Conservation (phyloP, 495 filamentous ascomycete genomes). For the Hyphodiscus hymeniophilus region DNA sequence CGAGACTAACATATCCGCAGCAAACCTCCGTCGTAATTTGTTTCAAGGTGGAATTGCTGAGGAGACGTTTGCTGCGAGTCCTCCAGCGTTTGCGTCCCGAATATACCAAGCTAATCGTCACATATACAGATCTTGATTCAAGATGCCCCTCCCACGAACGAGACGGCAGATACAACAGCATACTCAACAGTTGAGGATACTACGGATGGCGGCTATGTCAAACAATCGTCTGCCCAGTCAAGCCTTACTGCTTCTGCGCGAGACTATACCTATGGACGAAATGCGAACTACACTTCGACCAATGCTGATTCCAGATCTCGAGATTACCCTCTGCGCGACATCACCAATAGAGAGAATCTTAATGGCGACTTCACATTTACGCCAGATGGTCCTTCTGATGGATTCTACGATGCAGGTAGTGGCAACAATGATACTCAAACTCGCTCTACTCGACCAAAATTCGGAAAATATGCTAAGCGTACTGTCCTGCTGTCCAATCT, state of each 20-base stretch:
- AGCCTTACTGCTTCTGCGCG: slow-evolving; percentile 2
- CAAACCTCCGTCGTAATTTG: slow-evolving; percentile 53
- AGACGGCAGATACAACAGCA: slow-evolving; percentile 14
- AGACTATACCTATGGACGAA: slow-evolving; percentile 16
- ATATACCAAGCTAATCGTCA: too few relatives aligned
- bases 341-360: slow-evolving; percentile 9
- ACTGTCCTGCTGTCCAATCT: slow-evolving; percentile 58
- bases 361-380: slow-evolving; percentile 19
- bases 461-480: slow-evolving; percentile 40
- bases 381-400: slow-evolving; percentile 27
- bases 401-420: slow-evolving; percentile 26
- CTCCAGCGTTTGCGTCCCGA: slow-evolving; percentile 2
- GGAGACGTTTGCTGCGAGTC: slow-evolving; percentile 51
- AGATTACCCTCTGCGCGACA: slow-evolving; percentile 12
- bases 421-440: slow-evolving; percentile 32
- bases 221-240: slow-evolving; percentile 4
- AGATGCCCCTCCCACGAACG: slow-evolving; percentile 28
- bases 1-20: slow-evolving; percentile 27
- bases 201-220: slow-evolving; percentile 22
- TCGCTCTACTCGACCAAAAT: slow-evolving; percentile 25
- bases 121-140: slow-evolving; percentile 50
- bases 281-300: slow-evolving; percentile 16
- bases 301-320: slow-evolving; percentile 7
- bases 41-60: slow-evolving; percentile 52
- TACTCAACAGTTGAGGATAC: slow-evolving; percentile 17